These are phyloP conservation scores for Helotiales sp. DNA, from an alignment of 2,329 filamentous ascomycete species.

Conservation along the genomic window DNA sequence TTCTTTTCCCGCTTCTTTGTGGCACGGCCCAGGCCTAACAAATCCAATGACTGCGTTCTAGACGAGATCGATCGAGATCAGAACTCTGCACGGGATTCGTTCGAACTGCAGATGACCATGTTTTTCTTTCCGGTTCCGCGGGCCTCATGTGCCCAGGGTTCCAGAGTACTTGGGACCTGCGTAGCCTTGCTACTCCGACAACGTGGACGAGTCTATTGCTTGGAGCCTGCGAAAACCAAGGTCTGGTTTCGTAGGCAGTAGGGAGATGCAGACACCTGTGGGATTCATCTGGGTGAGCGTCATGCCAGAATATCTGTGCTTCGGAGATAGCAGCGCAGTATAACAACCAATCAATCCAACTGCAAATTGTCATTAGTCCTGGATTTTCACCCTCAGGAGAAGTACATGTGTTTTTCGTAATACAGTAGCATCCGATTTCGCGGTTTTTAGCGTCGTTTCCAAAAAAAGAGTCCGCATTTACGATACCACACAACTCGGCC, in stretches of 20 bases:
- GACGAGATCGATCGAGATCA: slow-evolving; percentile 6
- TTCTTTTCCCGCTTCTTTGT: background rate
- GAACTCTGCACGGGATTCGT: background rate
- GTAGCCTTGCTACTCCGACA: background rate
- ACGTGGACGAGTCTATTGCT: background rate
- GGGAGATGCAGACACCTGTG: background rate
- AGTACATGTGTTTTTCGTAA: background rate
- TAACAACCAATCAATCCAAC: background rate
- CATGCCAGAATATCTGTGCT: background rate
- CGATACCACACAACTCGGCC: too few species aligned
- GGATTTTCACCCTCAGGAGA: background rate
- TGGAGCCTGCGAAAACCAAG: background rate
- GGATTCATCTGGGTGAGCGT: background rate
- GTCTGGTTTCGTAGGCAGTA: background rate
- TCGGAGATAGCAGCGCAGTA: background rate
- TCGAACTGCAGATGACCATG: background rate
- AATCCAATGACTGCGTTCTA: background rate
- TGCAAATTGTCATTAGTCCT: background rate
- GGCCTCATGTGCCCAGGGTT: background rate
- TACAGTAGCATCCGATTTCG: too few species aligned
- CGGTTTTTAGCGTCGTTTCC: too few species aligned
- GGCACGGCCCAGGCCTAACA: background rate
- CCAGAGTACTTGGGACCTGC: background rate
- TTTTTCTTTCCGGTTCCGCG: background rate
- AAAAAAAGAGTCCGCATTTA: too few species aligned